Base-by-base conservation (phyloP, 805 yeast genomes). In the Sugiyamaella smithiae region DNA sequence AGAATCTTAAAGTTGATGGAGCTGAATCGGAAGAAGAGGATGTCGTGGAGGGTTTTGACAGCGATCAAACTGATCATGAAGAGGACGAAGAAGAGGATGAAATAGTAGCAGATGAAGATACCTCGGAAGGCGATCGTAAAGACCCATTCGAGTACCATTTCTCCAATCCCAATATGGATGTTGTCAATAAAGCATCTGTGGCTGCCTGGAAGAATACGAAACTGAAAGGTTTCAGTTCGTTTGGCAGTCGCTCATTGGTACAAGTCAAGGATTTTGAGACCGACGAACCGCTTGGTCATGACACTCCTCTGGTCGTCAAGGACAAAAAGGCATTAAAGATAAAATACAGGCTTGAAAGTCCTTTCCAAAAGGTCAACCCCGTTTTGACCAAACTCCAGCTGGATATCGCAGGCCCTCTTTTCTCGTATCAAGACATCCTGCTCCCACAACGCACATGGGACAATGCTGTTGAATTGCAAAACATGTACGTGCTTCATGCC, bases 91-190 rank as follows among this genome's bases (percentile, higher is more conserved):
- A 55, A 5, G 65, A 61, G 6, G 60, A 54, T 3, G 63, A 55
- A 20, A 40, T 40, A 26, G 25, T 16, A 5, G 32, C 40, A 3
- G 35, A 28, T 9, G 74, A 68, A 20, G 67, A 66, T 42, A 73
- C 67, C 14, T 65, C 66, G 41, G 74, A 68, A 14, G 72, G 66
- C 4, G 71, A 68, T 41, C 46, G 56, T 8, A 62, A 66, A 5
- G 97, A 91, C 67, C 87, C 95, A 0, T 89, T 86, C 57, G 86
- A 85, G 52, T 60, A 67, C 9, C 98, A 90, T 64, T 90, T 85
- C 65, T 84, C 82, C 42, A 67, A 71, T 17, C 70, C 77, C 0
- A 54, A 57, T n/a, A 56, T 48, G 24, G 40, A 24, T 14, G 6
- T 26, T 14, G 19, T 40, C 14, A 32, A 24, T 4, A 58, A 53